phyloP scores from a whole-genome alignment of 2,329 filamentous ascomycete genomes.

The Didymosphaeria variabile region DNA sequence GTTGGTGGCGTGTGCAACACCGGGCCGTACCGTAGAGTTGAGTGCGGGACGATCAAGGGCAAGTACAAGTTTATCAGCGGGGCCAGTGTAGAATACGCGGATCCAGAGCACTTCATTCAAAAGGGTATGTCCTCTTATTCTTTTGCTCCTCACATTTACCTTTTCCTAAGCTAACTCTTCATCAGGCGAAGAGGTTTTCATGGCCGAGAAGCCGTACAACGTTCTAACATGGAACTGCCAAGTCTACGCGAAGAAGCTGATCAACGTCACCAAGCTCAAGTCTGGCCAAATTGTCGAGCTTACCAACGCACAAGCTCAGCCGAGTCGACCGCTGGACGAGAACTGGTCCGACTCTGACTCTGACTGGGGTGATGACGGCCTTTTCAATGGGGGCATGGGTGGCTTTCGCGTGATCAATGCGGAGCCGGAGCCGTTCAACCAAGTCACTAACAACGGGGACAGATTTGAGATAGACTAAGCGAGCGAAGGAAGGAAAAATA shows the following conservation, averaged over 20 bases:
- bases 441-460: background rate
- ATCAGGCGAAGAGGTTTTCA: conserved; percentile 10
- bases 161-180: background rate
- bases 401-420: conserved; percentile 7
- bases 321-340: background rate
- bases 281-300: conserved; percentile 11
- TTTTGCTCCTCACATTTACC: background rate
- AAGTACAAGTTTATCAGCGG: conserved; percentile 12
- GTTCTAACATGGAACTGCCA: conserved; percentile 13
- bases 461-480: conserved; percentile 2
- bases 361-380: background rate
- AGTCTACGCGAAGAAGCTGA: conserved; percentile 12
- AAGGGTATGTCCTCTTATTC: background rate
- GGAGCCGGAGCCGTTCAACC: background rate
- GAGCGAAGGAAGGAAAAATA: background rate
- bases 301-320: background rate
- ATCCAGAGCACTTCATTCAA: conserved; percentile 12
- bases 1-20: conserved; percentile 8
- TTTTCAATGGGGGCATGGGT: background rate
- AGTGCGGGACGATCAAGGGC: background rate
- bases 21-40: conserved; percentile 5
- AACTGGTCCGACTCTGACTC: conserved; percentile 7
- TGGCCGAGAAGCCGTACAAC: conserved; percentile 12
- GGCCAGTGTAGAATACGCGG: conserved; percentile 1
- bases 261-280: conserved; percentile 11